phyloP scores from a whole-genome alignment of 352 stramenopile species.

The Salisapilia sapeloensis region DNA sequence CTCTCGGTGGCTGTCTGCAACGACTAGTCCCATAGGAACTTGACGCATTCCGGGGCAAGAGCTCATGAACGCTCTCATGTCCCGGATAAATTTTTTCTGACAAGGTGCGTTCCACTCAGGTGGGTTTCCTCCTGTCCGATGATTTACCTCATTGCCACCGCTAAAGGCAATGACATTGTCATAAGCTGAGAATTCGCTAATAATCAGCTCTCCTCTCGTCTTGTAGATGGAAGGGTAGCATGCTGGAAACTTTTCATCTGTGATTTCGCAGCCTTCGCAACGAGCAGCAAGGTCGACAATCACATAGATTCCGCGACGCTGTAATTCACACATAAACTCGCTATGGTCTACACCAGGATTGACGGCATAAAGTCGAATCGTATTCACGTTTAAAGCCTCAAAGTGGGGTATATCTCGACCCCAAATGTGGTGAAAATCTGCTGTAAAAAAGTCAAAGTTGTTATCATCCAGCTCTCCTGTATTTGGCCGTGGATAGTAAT shows the following conservation, averaged over 20 bases:
- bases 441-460: slow-evolving; percentile 74
- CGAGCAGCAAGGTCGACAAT: slow-evolving; percentile 43
- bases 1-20: slow-evolving; percentile 41
- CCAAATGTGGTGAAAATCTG: slow-evolving; percentile 51
- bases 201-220: slow-evolving; percentile 56
- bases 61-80: slow-evolving; percentile 67
- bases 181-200: slow-evolving; percentile 66
- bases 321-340: slow-evolving; percentile 73
- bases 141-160: slow-evolving; percentile 71
- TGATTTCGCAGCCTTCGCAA: slow-evolving; percentile 52
- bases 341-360: slow-evolving; percentile 53
- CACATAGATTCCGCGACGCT: slow-evolving; percentile 60
- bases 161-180: slow-evolving; percentile 70
- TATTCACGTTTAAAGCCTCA: slow-evolving; percentile 41
- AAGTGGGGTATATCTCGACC: slow-evolving; percentile 50
- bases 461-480: slow-evolving; percentile 36
- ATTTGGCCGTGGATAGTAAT: slow-evolving; percentile 81
- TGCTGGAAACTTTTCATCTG: slow-evolving; percentile 15
- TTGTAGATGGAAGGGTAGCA: slow-evolving; percentile 62
- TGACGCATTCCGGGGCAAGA: slow-evolving; percentile 34
- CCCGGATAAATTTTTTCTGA: slow-evolving; percentile 79
- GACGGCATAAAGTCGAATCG: slow-evolving; percentile 70
- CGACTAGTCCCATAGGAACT: slow-evolving; percentile 58
- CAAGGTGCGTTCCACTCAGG: slow-evolving; percentile 55
- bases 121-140: slow-evolving; percentile 21